Evolutionary conservation across 1,284 basidiomycete species (phyloP).

Genomic region (Austroboletus olivaceoglutinosus): DNA sequence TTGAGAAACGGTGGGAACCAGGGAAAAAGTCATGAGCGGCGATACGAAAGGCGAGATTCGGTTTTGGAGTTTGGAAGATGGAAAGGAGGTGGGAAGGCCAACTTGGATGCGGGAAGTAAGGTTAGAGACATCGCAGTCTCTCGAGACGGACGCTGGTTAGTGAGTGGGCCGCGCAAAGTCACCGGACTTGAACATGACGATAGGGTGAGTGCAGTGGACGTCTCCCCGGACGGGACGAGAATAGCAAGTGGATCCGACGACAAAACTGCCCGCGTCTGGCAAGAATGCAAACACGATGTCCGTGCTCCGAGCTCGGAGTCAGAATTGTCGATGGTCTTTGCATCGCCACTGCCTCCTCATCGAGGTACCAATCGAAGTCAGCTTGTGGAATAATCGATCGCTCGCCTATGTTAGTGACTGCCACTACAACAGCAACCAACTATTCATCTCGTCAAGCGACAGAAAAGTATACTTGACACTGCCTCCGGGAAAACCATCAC

Average conservation of each 20-base stretch:
- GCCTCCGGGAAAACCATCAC: not conserved
- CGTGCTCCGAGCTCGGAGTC: not conserved
- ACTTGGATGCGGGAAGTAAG: not conserved
- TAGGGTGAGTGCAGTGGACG: not conserved
- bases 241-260: not conserved
- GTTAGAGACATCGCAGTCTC: not conserved
- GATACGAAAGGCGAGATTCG: too few species aligned
- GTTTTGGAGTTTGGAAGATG: not conserved
- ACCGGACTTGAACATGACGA: not conserved
- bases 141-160: not conserved
- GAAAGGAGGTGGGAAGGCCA: not conserved
- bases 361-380: not conserved
- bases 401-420: not conserved
- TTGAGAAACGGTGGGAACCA: too few species aligned
- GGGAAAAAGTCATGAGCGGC: too few species aligned
- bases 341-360: not conserved
- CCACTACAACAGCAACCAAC: too few species aligned
- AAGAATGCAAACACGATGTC: too few species aligned
- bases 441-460: too few species aligned
- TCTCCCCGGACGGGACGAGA: not conserved
- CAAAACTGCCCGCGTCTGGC: too few species aligned
- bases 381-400: not conserved
- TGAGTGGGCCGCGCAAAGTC: not conserved
- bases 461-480: not conserved
- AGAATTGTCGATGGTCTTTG: not conserved